Conservation (phyloP, 108 stramenopile genomes). For the Ochromonas danica region DNA sequence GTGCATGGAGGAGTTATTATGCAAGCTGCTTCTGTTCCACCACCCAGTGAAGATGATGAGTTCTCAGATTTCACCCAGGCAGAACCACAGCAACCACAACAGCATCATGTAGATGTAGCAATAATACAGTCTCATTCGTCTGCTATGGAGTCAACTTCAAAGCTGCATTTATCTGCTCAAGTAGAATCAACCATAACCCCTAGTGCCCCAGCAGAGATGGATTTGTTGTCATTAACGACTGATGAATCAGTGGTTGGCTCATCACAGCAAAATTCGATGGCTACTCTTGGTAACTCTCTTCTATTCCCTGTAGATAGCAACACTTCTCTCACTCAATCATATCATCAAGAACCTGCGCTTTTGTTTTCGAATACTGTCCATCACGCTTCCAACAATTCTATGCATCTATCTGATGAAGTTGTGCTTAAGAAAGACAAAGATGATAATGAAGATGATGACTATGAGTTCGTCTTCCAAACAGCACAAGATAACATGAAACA, state of each 20-base stretch:
- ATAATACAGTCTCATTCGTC: background rate
- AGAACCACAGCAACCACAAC: background rate
- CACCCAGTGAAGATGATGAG: background rate
- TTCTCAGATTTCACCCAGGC: background rate
- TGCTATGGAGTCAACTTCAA: no score
- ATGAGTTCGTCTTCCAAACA: background rate
- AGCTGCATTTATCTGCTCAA: background rate
- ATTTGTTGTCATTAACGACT: background rate
- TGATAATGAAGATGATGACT: background rate
- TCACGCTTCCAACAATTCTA: background rate
- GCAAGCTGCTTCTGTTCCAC: no score
- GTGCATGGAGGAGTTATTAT: background rate
- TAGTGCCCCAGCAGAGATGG: background rate
- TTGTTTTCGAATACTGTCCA: background rate
- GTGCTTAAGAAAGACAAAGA: background rate
- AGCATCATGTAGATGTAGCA: background rate
- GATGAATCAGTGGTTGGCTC: background rate
- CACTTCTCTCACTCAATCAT: background rate
- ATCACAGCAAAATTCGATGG: background rate
- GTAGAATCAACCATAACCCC: background rate
- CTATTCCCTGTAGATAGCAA: no score
- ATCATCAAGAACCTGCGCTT: background rate
- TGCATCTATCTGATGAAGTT: background rate
- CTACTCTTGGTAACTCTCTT: no score
- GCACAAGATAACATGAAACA: background rate